Base-by-base conservation (phyloP, 352 stramenopile genomes). In the Globisporangium nunn region DNA sequence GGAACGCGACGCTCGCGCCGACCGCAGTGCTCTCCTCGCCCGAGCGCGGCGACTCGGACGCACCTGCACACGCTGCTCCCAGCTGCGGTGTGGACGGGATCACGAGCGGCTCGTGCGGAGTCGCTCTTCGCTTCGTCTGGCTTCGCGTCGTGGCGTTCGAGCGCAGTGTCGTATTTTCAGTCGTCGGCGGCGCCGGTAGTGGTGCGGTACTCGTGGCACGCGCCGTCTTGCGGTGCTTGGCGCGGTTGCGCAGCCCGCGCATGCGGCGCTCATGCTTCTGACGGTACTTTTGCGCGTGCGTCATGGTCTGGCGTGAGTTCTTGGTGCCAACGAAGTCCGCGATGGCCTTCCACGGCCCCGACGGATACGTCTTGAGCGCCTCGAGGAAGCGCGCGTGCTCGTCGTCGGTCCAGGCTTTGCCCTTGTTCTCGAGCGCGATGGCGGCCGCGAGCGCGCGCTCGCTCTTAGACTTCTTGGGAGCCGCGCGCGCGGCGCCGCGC, bases 361-460 rank as follows among this genome's bases (percentile, higher is more conserved):
- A 84, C 40, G 75, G 75, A 54, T 69, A 84, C 52, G 71, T 58
- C 40, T 81, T 71, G n/a, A 82, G 67, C 31, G 75, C 75, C 39
- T 77, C 62, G 41, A 86, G 74, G 59, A 86, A 86, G 29, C 71
- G 73, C 52, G 68, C 68, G 59, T 86, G 75, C 60, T 86, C 75
- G 39, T 70, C 69, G 15, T 56, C 53, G 3, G 75, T 86, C 75
- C 75, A 86, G 0, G 73, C 67, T 52, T 78, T 74, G 44, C 75
- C 75, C 62, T 85, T 81, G 66, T 76, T 79, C 50, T 74, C 67
- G 39, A 72, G 62, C n/a, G 72, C 60, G 33, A 59, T 54, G 43
- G 58, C 54, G 12, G 63, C 51, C 30, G 45, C 58, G 30, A 44
- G 54, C 12, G 72, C 59, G 39, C 62, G 62, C 23, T 64, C 58